A percentile compares a stretch with the other conserved stretches of the same genome.
Conservation (phyloP, 2,329 filamentous ascomycete species). For the Chaetomium sp. region DNA sequence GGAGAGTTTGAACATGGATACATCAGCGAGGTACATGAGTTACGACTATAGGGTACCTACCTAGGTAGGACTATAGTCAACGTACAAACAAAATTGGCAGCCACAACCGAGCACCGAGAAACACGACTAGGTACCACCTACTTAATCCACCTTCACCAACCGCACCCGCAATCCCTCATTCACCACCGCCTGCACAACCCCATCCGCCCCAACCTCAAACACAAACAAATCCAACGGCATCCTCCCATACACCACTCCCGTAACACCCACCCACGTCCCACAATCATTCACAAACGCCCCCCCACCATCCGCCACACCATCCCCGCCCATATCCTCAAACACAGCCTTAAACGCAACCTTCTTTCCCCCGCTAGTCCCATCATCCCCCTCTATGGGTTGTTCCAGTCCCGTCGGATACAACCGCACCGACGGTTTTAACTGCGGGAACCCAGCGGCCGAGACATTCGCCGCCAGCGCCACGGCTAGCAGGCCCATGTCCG, state of each 20-base stretch:
- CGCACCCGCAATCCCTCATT: slow-evolving; percentile 23
- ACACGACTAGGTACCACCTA: not conserved
- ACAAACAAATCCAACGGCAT: slow-evolving; percentile 25
- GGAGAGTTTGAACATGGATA: too few relatives aligned
- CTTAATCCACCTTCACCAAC: slow-evolving; percentile 17
- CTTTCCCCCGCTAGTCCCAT: slow-evolving; percentile 19
- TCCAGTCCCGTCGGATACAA: slow-evolving; percentile 30
- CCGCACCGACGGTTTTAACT: slow-evolving; percentile 25
- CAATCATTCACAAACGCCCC: slow-evolving; percentile 21
- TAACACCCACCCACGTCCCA: slow-evolving; percentile 22
- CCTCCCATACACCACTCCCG: slow-evolving; percentile 21
- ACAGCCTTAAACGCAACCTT: slow-evolving; percentile 31
- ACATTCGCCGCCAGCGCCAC: slow-evolving; percentile 22
- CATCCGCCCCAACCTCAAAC: slow-evolving; percentile 22
- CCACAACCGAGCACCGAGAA: too few relatives aligned
- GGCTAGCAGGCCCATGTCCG: slow-evolving; percentile 25
- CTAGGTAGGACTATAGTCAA: too few relatives aligned
- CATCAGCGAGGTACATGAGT: too few relatives aligned
- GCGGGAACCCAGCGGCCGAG: slow-evolving; percentile 19
- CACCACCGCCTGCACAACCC: slow-evolving; percentile 22
- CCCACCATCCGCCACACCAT: not conserved
- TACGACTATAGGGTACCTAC: too few relatives aligned
- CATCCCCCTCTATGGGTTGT: slow-evolving; percentile 11
- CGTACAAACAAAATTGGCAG: too few relatives aligned
- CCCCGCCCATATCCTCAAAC: slow-evolving; percentile 27